Evolutionary conservation across 441 rosid species (phyloP).

Genomic region (Francoa sonchifolia): DNA sequence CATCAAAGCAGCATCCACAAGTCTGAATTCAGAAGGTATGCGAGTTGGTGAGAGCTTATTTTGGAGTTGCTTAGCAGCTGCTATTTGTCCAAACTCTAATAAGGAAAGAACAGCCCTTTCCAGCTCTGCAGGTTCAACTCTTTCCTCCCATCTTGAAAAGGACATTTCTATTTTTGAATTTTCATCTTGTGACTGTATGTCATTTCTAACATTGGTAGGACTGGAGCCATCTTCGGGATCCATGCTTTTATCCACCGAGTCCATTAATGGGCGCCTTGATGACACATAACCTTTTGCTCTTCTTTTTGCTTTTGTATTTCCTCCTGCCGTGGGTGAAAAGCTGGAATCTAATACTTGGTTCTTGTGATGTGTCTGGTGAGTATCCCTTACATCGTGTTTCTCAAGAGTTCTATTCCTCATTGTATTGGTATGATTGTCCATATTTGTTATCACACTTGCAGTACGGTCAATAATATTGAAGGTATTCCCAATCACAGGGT

Average conservation of each 20-base stretch:
- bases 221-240: slow-evolving; percentile 53
- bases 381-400: slow-evolving; percentile 53
- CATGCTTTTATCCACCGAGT: slow-evolving; percentile 38
- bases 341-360: slow-evolving; percentile 46
- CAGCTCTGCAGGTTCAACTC: slow-evolving; percentile 74
- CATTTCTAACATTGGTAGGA: slow-evolving; percentile 35
- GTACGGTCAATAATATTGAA: slow-evolving; percentile 72
- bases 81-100: slow-evolving; percentile 87
- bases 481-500: slow-evolving; percentile 33
- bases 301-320: slow-evolving; percentile 53
- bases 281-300: slow-evolving; percentile 68
- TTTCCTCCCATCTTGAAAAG: slow-evolving; percentile 91
- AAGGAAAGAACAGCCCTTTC: slow-evolving; percentile 93
- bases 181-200: slow-evolving; percentile 60
- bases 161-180: slow-evolving; percentile 51
- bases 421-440: slow-evolving; percentile 84
- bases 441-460: slow-evolving; percentile 72
- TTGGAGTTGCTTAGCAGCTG: slow-evolving; percentile 97
- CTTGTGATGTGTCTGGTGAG: slow-evolving; percentile 33
- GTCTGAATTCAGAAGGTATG: slow-evolving; percentile 61
- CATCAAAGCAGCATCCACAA: slow-evolving; percentile 71
- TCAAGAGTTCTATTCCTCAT: slow-evolving; percentile 46
- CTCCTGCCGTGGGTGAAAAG: slow-evolving; percentile 30
- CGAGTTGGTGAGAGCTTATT: slow-evolving; percentile 73
- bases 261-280: slow-evolving; percentile 47